These are phyloP conservation scores for Suillus luteus DNA, from an alignment of 768 basidiomycete species.

Conservation along the genomic window DNA sequence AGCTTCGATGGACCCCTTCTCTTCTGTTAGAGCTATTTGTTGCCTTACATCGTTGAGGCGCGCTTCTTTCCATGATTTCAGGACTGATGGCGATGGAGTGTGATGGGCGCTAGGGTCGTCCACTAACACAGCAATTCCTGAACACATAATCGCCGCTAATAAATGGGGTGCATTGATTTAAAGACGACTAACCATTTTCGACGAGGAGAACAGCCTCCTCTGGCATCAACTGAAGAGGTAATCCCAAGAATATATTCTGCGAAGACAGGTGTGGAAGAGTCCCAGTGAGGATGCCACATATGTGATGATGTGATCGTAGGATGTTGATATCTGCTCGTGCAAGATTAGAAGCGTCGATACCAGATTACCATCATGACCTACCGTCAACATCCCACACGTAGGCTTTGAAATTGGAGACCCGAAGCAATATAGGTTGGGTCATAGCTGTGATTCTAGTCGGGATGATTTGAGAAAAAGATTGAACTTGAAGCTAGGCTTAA, in stretches of 20 bases:
- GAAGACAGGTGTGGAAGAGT: conserved; percentile 94
- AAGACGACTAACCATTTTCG: conserved; percentile 60
- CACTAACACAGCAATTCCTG: conserved; percentile 77
- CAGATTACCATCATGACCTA: conserved; percentile 30
- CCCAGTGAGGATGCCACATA: conserved; percentile 85
- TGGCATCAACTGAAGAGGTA: conserved; percentile 85
- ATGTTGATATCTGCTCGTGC: conserved; percentile 66
- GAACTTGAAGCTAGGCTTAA: background rate
- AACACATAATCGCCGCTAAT: background rate
- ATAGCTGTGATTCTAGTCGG: background rate
- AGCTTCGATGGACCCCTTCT: conserved; percentile 50
- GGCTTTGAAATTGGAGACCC: conserved; percentile 76
- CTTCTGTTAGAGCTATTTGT: conserved; percentile 52
- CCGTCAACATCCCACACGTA: conserved; percentile 92
- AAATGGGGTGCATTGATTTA: conserved; percentile 2
- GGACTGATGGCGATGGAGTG: conserved; percentile 46
- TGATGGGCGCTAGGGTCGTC: conserved; percentile 66
- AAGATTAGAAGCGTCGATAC: conserved; percentile 8
- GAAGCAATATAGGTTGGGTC: conserved; percentile 50
- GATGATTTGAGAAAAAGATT: background rate
- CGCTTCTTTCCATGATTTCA: conserved; percentile 54
- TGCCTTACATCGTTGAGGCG: conserved; percentile 47
- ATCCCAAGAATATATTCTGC: conserved; percentile 94
- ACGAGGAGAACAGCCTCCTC: conserved; percentile 92
- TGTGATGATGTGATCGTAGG: conserved; percentile 75